A percentile compares a stretch with the other conserved stretches of the same genome.
phyloP scores from a whole-genome alignment of 148 eudicot genomes.

The Heliamphora exappendiculata region DNA sequence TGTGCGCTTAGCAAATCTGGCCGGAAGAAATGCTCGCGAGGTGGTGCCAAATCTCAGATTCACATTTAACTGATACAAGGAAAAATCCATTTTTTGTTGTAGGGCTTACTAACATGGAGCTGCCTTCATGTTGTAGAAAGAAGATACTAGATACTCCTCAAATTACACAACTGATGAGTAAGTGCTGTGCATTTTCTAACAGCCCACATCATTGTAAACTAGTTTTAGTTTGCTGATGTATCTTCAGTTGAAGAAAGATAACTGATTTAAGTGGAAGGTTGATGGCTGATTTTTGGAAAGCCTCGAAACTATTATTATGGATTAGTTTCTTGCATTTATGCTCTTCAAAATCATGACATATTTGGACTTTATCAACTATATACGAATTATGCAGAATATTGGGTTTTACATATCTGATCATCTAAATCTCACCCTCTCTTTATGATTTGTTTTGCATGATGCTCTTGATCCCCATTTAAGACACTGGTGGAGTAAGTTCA shows the following conservation, averaged over 20 bases:
- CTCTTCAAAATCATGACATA: not conserved
- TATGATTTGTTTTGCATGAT: too few relatives aligned
- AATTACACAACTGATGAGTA: not conserved
- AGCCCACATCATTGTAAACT: not conserved
- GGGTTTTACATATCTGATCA: too few relatives aligned
- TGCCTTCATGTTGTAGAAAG: not conserved
- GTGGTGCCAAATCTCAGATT: slow-evolving; percentile 26
- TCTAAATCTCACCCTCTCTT: too few relatives aligned
- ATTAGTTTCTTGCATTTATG: not conserved
- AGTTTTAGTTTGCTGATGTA: not conserved
- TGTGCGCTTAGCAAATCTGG: slow-evolving; percentile 60
- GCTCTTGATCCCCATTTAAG: too few relatives aligned
- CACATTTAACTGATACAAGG: not conserved
- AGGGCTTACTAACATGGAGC: not conserved
- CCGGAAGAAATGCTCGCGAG: slow-evolving; percentile 59
- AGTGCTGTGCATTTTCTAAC: not conserved
- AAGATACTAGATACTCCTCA: not conserved
- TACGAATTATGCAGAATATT: too few relatives aligned
- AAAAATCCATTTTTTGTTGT: not conserved
- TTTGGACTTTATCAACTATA: too few relatives aligned
- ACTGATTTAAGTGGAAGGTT: not conserved
- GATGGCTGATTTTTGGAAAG: slow-evolving; percentile 4
- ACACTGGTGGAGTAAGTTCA: too few relatives aligned
- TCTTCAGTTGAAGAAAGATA: not conserved
- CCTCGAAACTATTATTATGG: not conserved